Evolutionary conservation across 306 rosid species (phyloP), one percentile per base, ranked within the genome.

Genomic region (Ceratonia siliqua): DNA sequence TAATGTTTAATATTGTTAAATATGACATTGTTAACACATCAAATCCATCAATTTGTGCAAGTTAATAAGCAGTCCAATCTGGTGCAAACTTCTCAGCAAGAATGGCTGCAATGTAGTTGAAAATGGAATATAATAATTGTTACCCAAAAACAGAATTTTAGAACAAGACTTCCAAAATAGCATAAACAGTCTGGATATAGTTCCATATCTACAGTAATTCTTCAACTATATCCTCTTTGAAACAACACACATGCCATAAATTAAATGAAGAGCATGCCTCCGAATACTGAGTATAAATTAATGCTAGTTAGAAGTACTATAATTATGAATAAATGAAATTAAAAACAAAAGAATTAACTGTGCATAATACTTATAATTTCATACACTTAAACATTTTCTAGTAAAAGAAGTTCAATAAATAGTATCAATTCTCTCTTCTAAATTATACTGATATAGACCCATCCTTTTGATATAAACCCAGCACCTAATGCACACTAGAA

Each of bases 161-260:
- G 43, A 56, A 56, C 43, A 38, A 65, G 35, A 74, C 33, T 20
- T 59, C 62, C 38, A 58, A 52, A 22, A 85, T 57, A 42, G 52
- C 77, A 63, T 30, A 6, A 73, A 43, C 14, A 56, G 71, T 74
- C 68, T 42, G 61, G 69, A 52, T 21, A 76, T 43, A 77, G 68
- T 39, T 36, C 24, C 62, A 72, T 89, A 95, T 98, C 98, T 95
- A 98, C 75, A 95, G 79, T 78, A 95, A 55, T 84, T 95, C 99
- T 85, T 95, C 99, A 22, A 95, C 99, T 76, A 95, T 95, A 84
- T 95, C 99, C 83, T 95, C 92, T 95, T 95, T 86, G 99, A 87
- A 86, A 92, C 88, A 67, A 92, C 99, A 84, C 99, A 95, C 99
- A 95, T 95, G 76, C 99, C 98, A 81, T 95, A 95, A 65, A 95